These are phyloP conservation scores for Colletotrichum trifolii DNA, from an alignment of 2,329 filamentous ascomycete species.

Conservation along the genomic window DNA sequence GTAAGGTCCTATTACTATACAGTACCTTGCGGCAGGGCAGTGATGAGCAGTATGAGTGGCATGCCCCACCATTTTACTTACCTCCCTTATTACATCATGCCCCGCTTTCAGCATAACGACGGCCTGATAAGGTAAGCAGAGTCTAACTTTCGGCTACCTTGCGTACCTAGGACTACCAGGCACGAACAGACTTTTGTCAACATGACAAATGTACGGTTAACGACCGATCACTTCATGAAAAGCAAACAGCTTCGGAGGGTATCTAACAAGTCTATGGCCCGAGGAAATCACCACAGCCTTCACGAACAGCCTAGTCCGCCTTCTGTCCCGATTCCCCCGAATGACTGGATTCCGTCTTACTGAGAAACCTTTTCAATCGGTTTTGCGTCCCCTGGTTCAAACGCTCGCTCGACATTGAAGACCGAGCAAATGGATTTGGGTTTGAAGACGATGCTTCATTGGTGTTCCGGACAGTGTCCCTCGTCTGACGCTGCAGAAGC, in stretches of 20 bases:
- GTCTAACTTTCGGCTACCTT: no score
- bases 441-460: slow-evolving; percentile 25
- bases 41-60: slow-evolving; percentile 23
- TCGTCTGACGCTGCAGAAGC: slow-evolving; percentile 22
- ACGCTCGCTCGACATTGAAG: slow-evolving; percentile 24
- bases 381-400: not conserved
- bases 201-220: not conserved
- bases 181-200: not conserved
- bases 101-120: slow-evolving; percentile 29
- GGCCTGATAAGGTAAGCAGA: slow-evolving; percentile 29
- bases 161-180: no score
- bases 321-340: slow-evolving; percentile 16
- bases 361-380: slow-evolving; percentile 19
- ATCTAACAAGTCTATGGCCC: slow-evolving; percentile 5
- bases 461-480: slow-evolving; percentile 1
- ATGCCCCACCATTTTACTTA: slow-evolving; percentile 22
- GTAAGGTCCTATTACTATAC: no score
- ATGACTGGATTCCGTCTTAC: slow-evolving; percentile 18
- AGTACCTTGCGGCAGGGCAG: slow-evolving; percentile 4
- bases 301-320: not conserved
- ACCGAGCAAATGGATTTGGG: slow-evolving; percentile 24
- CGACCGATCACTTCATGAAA: not conserved
- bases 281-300: not conserved
- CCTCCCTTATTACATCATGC: slow-evolving; percentile 37
- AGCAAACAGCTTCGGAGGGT: not conserved